Percentiles rank a stretch among this genome's conserved stretches.
Evolutionary conservation across 768 basidiomycete genomes (phyloP).

Genomic region (Leccinum obscurum): DNA sequence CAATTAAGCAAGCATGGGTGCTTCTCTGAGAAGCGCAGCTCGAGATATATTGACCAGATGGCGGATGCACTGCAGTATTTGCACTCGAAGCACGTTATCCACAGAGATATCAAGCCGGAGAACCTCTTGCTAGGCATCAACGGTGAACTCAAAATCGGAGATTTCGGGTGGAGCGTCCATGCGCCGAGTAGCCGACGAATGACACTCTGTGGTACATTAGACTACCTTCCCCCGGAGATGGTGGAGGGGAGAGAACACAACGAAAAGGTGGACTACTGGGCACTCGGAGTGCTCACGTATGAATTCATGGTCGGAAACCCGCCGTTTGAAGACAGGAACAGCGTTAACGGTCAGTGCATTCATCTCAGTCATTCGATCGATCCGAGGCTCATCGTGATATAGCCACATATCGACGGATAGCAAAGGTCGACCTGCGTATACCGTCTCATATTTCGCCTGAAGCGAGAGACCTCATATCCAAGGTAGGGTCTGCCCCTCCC

Average conservation of each 20-base stretch:
- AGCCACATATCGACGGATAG: conserved; percentile 92
- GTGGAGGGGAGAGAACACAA: conserved; percentile 89
- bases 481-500: conserved; percentile 26
- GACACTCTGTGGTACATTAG: conserved; percentile 94
- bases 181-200: conserved; percentile 87
- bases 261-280: conserved; percentile 95
- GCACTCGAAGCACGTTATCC: conserved; percentile 95
- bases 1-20: conserved; percentile 83
- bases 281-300: conserved; percentile 93
- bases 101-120: conserved; percentile 99
- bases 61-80: conserved; percentile 92
- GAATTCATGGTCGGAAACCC: conserved; percentile 88
- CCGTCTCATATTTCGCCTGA: conserved; percentile 43
- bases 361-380: neutral
- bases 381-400: conserved; percentile 11
- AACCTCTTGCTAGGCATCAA: conserved; percentile 93
- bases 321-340: conserved; percentile 83
- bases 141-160: conserved; percentile 96
- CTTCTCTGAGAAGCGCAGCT: conserved; percentile 87
- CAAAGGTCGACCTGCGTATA: conserved; percentile 73
- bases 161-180: conserved; percentile 99
- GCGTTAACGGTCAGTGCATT: conserved; percentile 64
- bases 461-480: conserved; percentile 47
- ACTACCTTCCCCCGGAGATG: conserved; percentile 99
- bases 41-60: conserved; percentile 96